Conservation (phyloP, 192 early-diverging fungal genomes). For the Funneliformis mosseae region DNA sequence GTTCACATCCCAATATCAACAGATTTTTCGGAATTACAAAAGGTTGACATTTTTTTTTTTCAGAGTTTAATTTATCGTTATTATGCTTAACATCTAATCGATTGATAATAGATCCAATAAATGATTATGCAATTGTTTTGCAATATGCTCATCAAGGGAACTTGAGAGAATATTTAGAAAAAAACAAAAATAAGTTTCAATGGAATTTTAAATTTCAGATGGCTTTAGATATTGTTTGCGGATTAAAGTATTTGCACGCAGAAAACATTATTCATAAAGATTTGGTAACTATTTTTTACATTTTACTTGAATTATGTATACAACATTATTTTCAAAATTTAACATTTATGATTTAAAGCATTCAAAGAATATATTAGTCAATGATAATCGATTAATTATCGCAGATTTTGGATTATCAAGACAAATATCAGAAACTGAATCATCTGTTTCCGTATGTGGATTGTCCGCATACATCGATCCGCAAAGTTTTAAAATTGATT, state of each 20-base stretch:
- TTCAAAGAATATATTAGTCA: conserved; percentile 22
- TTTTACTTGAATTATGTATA: not conserved
- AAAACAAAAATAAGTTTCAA: not conserved
- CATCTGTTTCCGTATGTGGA: not conserved
- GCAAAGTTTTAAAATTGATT: not conserved
- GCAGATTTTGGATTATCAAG: conserved; percentile 24
- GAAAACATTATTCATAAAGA: conserved; percentile 16
- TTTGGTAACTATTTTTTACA: too few species aligned
- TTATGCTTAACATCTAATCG: not conserved
- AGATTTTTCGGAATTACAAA: not conserved
- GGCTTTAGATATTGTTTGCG: not conserved
- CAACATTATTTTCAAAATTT: not conserved
- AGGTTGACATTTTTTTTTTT: not conserved
- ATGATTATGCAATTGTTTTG: not conserved
- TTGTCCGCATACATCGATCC: conserved; percentile 12
- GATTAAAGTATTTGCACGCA: not conserved
- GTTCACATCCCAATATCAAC: not conserved
- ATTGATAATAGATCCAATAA: not conserved
- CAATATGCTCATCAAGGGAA: conserved; percentile 20
- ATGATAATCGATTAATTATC: conserved; percentile 1
- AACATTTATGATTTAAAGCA: not conserved
- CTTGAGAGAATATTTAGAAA: conserved; percentile 12
- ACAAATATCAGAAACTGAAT: not conserved
- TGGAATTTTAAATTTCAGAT: conserved; percentile 1
- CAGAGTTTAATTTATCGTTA: not conserved